A percentile compares a stretch with the other conserved stretches of the same genome.
Evolutionary conservation across 495 filamentous ascomycete species (phyloP).

Genomic region (Monascus purpureus): DNA sequence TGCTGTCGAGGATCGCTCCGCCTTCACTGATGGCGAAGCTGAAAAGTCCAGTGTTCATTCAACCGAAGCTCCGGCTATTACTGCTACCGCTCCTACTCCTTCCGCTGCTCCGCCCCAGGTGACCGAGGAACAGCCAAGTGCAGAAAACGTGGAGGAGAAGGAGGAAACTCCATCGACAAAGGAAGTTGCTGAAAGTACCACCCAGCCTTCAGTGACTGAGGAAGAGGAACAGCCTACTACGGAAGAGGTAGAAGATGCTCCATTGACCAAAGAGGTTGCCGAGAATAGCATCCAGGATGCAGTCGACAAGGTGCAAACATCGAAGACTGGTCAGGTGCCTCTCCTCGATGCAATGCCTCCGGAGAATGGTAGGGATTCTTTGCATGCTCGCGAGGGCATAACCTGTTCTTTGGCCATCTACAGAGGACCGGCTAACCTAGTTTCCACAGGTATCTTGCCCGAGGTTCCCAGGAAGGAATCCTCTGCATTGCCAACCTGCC

Average conservation of each 20-base stretch:
- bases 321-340: conserved; percentile 11
- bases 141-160: conserved; percentile 10
- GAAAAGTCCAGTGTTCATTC: conserved; percentile 11
- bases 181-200: conserved; percentile 4
- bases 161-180: conserved; percentile 11
- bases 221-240: conserved; percentile 10
- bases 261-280: conserved; percentile 6
- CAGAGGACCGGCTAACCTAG: too few species aligned
- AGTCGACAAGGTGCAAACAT: conserved; percentile 17
- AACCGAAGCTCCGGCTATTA: conserved; percentile 9
- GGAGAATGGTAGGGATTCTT: too few species aligned
- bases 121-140: conserved; percentile 7
- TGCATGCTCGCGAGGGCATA: too few species aligned
- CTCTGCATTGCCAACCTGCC: too few species aligned
- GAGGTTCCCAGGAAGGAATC: too few species aligned
- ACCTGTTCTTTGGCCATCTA: too few species aligned
- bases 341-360: conserved; percentile 7
- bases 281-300: conserved; percentile 8
- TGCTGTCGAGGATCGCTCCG: conserved; percentile 30
- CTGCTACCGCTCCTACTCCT: conserved; percentile 12
- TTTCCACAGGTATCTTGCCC: too few species aligned
- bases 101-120: conserved; percentile 7
- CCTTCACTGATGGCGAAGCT: conserved; percentile 19
- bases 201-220: conserved; percentile 7
- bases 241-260: conserved; percentile 12